Evolutionary conservation across 164 flowering plant genomes (phyloP), one percentile per base, ranked within the genome.

Genomic region (Vitis rotundifolia): DNA sequence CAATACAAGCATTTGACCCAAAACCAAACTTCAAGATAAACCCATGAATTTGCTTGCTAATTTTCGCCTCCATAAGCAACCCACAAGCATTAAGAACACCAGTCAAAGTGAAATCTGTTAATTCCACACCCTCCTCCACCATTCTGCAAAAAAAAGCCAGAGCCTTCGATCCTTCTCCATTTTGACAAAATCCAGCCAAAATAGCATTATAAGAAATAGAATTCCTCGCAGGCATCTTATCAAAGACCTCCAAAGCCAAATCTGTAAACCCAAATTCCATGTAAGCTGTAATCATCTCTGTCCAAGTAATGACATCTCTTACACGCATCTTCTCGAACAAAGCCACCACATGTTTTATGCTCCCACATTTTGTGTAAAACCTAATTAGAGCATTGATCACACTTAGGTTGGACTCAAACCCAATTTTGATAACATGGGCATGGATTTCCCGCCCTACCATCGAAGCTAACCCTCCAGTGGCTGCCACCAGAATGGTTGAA

Each of bases 351-450:
- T 86, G 78, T 28, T 81, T 66, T 6, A 83, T 37, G 47, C 68
- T 79, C 31, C 97, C 93, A 56, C 90, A 88, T 26, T 82, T 82
- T 0, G 81, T 72, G 66, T 94, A 94, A 59, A 90, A 94, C 60
- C 84, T 81, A 69, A 94, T 85, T 26, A 94, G 85, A 0, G 94
- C 87, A 87, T 92, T 95, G 75, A 76, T 82, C 28, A 95, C 92
- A 72, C 88, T 89, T 79, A 92, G 69, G 73, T 81, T 72, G 44
- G 71, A 63, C 51, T 70, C 85, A 51, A 85, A 78, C 6, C 97
- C 99, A 61, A 58, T 53, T 74, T 79, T 93, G 53, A 87, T 78
- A 9, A 88, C 91, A 78, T 86, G 81, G 2, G 86, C 91, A 80
- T 95, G 99, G 56, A 88, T 49, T 74, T 82, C 86, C 73, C 71